Evolutionary conservation across 1,284 basidiomycete species (phyloP).

Genomic region (Sanguinoderma infundibulare): DNA sequence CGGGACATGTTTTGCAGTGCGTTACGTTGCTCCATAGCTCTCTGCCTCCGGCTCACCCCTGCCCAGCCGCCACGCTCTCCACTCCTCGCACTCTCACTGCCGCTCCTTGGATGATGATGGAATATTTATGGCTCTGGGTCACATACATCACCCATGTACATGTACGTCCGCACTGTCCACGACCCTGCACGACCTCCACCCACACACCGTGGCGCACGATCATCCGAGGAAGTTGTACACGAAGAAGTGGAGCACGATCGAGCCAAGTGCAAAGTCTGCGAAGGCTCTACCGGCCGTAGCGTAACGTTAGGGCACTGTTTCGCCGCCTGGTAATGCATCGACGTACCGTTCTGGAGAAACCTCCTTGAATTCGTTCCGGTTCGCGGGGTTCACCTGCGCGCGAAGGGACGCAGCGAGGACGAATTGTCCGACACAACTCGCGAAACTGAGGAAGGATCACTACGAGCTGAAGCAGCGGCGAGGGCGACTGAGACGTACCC

Average conservation of each 20-base stretch:
- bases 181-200: constrained; percentile 4
- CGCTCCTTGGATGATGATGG: constrained; percentile 13
- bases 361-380: constrained; percentile 81
- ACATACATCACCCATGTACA: constrained; percentile 26
- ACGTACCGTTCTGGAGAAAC: constrained; percentile 94
- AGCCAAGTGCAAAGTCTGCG: constrained; percentile 94
- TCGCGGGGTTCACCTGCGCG: constrained; percentile 90
- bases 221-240: constrained; percentile 96
- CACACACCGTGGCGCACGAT: constrained; percentile 19
- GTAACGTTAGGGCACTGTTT: background rate
- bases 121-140: constrained; percentile 20
- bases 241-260: constrained; percentile 96
- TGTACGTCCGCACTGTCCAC: constrained; percentile 22
- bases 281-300: constrained; percentile 75
- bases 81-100: constrained; percentile 1
- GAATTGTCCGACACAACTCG: constrained; percentile 95
- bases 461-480: background rate
- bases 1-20: background rate
- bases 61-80: constrained; percentile 7
- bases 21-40: background rate
- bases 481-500: constrained; percentile 66
- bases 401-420: constrained; percentile 92
- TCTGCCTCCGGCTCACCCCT: background rate
- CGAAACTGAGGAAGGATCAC: constrained; percentile 68
- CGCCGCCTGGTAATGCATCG: constrained; percentile 25